phyloP scores from a whole-genome alignment of 495 filamentous ascomycete species.

The Tuber brumale region DNA sequence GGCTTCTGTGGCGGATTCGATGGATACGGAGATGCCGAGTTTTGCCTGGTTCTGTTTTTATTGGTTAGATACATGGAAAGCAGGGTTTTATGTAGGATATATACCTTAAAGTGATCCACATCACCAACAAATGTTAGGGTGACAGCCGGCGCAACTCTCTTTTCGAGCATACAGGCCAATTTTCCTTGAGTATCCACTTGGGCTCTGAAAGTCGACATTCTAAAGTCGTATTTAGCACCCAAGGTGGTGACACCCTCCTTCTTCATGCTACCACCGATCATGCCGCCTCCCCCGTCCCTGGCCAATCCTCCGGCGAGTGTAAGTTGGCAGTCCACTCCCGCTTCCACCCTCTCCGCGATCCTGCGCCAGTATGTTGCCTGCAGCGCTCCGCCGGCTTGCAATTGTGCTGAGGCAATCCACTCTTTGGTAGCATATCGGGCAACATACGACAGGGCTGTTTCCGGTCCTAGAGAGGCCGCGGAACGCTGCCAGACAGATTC shows the following conservation, averaged over 20 bases:
- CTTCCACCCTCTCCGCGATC: conserved; percentile 91
- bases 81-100: conserved; percentile 42
- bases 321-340: conserved; percentile 89
- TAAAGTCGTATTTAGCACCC: conserved; percentile 97
- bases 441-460: conserved; percentile 77
- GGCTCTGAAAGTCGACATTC: conserved; percentile 84
- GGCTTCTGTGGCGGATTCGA: conserved; percentile 83
- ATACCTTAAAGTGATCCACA: conserved; percentile 92
- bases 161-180: conserved; percentile 87
- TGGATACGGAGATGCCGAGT: conserved; percentile 86
- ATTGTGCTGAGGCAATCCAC: conserved; percentile 82
- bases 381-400: conserved; percentile 75
- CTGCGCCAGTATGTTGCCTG: conserved; percentile 92
- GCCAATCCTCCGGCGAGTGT: conserved; percentile 63
- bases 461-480: conserved; percentile 67
- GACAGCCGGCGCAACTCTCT: conserved; percentile 84
- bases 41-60: conserved; percentile 76
- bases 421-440: conserved; percentile 81
- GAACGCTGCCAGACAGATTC: conserved; percentile 90
- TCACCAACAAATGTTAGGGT: conserved; percentile 91
- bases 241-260: conserved; percentile 85
- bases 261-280: conserved; percentile 64
- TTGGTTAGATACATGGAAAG: conserved; percentile 26
- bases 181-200: conserved; percentile 93
- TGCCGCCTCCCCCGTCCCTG: conserved; percentile 47